phyloP scores from a whole-genome alignment of 2,329 filamentous ascomycete species.

The Dichotomopilus funicola region DNA sequence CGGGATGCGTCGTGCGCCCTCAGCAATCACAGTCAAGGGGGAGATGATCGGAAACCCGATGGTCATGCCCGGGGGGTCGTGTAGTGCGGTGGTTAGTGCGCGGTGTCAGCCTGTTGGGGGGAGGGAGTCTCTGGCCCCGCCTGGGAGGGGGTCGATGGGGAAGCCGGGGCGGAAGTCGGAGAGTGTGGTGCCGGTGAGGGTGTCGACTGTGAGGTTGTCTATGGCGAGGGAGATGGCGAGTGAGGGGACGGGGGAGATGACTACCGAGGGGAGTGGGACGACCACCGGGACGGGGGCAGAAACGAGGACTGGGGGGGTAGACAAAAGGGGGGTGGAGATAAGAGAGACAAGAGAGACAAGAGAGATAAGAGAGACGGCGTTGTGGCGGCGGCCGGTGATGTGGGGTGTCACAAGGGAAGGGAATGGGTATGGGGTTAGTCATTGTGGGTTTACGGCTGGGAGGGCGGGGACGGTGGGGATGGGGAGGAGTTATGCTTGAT shows the following conservation, averaged over 20 bases:
- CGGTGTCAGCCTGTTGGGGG: conserved; percentile 35
- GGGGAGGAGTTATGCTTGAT: conserved; percentile 34
- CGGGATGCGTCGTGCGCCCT: conserved; percentile 35
- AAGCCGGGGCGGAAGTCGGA: too few species aligned
- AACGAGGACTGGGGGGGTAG: too few species aligned
- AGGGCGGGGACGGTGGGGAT: conserved; percentile 30
- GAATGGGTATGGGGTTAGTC: conserved; percentile 33
- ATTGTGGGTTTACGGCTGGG: conserved; percentile 40
- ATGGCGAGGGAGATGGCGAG: too few species aligned
- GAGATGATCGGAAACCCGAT: conserved; percentile 42
- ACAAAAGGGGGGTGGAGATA: too few species aligned
- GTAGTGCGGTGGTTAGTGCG: conserved; percentile 47
- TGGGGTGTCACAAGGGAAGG: conserved; percentile 43
- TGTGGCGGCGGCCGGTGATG: conserved; percentile 34
- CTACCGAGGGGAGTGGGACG: too few species aligned
- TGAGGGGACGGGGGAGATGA: too few species aligned
- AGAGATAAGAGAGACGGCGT: conserved; percentile 19
- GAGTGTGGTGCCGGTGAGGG: too few species aligned
- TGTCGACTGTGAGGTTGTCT: too few species aligned
- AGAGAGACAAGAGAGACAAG: too few species aligned
- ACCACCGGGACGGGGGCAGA: too few species aligned
- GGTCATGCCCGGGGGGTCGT: conserved; percentile 40
- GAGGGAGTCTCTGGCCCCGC: too few species aligned
- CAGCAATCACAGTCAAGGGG: conserved; percentile 31
- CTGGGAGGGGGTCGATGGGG: too few species aligned